phyloP scores from a whole-genome alignment of 2,329 filamentous ascomycete species.

The Penicillium sp. region DNA sequence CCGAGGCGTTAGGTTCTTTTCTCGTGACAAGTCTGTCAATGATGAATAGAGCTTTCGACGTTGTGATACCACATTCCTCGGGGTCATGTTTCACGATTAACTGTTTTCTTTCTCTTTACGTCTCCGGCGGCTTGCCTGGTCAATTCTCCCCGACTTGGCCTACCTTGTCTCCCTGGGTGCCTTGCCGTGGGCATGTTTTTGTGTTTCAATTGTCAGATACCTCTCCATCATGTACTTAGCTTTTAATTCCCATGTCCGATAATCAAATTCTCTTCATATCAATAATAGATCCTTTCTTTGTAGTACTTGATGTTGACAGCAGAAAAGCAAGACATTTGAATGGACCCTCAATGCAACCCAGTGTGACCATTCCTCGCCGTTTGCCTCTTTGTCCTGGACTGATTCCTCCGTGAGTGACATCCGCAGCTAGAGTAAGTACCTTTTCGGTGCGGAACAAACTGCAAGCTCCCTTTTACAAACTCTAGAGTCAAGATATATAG shows the following conservation, averaged over 20 bases:
- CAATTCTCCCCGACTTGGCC: conserved; percentile 7
- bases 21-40: conserved; percentile 14
- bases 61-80: conserved; percentile 27
- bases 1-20: conserved; percentile 9
- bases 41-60: conserved; percentile 18
- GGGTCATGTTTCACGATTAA: conserved; percentile 28
- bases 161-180: not conserved
- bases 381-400: not conserved
- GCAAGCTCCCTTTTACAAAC: not conserved
- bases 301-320: not conserved
- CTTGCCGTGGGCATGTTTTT: conserved; percentile 16
- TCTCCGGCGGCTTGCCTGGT: conserved; percentile 7
- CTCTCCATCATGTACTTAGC: conserved; percentile 34
- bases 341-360: not conserved
- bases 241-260: conserved; percentile 24
- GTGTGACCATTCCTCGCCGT: not conserved
- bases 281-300: not conserved
- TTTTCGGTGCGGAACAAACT: not conserved
- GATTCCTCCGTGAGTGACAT: not conserved
- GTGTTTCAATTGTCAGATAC: conserved; percentile 31
- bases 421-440: not conserved
- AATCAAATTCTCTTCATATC: conserved; percentile 11
- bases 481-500: not conserved
- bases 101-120: conserved; percentile 10
- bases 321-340: not conserved